Conservation (phyloP, 2,329 filamentous ascomycete species). For the Colletotrichum sp. region DNA sequence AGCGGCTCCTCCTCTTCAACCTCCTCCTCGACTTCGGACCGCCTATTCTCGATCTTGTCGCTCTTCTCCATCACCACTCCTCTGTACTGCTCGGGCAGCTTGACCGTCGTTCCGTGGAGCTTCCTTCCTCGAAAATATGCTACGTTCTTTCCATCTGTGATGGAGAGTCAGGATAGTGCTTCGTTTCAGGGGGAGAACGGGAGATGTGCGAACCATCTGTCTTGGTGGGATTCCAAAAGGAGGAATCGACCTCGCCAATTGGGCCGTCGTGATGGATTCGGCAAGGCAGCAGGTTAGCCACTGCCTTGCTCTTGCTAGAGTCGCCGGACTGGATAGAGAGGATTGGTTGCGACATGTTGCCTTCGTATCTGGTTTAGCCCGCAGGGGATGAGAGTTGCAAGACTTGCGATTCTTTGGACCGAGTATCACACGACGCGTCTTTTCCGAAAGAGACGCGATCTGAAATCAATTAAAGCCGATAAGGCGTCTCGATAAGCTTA, state of each 20-base stretch:
- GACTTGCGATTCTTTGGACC: not conserved
- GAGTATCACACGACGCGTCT: constrained; percentile 4
- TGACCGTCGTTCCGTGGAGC: constrained; percentile 69
- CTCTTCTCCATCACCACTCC: constrained; percentile 64
- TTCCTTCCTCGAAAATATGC: constrained; percentile 83
- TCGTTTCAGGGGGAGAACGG: not conserved
- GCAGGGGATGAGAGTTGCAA: not conserved
- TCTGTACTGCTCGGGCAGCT: constrained; percentile 74
- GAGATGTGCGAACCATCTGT: constrained; percentile 43
- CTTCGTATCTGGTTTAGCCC: not conserved
- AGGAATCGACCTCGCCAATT: constrained; percentile 59
- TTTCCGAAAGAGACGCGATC: not conserved
- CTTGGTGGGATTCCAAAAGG: constrained; percentile 72
- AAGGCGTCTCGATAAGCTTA: constrained; percentile 5
- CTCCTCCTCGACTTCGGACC: constrained; percentile 41
- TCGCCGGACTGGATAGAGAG: constrained; percentile 39
- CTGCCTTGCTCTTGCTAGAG: constrained; percentile 40
- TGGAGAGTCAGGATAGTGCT: constrained; percentile 3
- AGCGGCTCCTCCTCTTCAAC: constrained; percentile 45
- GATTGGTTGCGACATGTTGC: constrained; percentile 47
- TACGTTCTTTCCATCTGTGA: constrained; percentile 54
- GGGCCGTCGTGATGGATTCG: constrained; percentile 79
- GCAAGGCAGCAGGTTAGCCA: constrained; percentile 79
- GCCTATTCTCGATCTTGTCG: constrained; percentile 32
- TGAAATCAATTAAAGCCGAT: not conserved